Evolutionary conservation across 2,329 filamentous ascomycete genomes (phyloP), one percentile per base, ranked within the genome.

Genomic region (Xylariomycetidae sp.): DNA sequence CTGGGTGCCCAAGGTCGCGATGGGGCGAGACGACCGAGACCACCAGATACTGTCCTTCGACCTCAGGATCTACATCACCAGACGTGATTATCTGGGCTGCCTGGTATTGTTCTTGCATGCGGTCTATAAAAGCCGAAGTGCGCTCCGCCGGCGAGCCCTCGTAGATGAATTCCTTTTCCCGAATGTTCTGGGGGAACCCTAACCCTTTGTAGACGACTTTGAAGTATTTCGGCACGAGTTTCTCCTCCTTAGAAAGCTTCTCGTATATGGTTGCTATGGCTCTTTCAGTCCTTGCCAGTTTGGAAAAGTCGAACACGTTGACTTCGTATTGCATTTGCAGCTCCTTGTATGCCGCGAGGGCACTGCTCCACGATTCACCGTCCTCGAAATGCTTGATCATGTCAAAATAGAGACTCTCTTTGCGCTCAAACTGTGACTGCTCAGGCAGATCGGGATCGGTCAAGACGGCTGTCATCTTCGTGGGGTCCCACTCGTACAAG

Each of bases 371-470:
- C 1, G 88, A 88, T 55, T 88, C 83, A n/a, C 88, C 89, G 40
- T 94, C 88, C 54, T 97, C 90, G 45, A 92, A 96, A 56, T 90
- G 74, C 58, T 89, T 88, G 57, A 97, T 94, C 73, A 97, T 94
- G 46, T 88, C 78, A 51, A 96, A 94, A 62, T 94, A 96, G 31
- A 97, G 74, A 23, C 80, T 74, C 61, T 97, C 92, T 58, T 94
- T 95, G 25, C 90, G 82, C 50, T 97, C 90, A 51, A 97, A 97
- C 1, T 86, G 79, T 1, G 83, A 83, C 58, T 97, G 90, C 8
- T 82, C 73, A 0, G 87, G 85, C 56, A 94, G 84, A n/a, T 71
- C 64, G 0, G 88, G 89, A 28, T 89, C 88, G 1, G 66, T 53
- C 8, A 94, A 63, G 2, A 83, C 75, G 1, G 77, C 69, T 0